Evolutionary conservation across 2,329 filamentous ascomycete genomes (phyloP).

Genomic region (Aspergillus neotritici): DNA sequence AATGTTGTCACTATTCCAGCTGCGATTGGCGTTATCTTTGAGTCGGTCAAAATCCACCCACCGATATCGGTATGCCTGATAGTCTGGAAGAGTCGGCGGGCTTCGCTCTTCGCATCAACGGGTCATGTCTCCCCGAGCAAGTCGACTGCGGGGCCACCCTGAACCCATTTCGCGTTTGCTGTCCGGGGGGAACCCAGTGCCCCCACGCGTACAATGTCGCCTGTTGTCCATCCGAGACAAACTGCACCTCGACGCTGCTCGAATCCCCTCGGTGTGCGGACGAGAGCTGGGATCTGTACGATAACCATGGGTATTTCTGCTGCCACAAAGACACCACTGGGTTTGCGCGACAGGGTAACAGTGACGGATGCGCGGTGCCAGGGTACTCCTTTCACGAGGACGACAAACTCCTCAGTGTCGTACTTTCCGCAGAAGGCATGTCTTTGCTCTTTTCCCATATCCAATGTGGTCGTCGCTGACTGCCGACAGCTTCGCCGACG

Average conservation of each 20-base stretch:
- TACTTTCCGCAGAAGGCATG: too few relatives aligned
- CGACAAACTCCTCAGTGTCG: too few relatives aligned
- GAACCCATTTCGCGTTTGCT: background rate
- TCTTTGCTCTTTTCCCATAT: too few relatives aligned
- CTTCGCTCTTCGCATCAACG: conserved; percentile 1
- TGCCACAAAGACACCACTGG: background rate
- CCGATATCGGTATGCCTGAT: too few relatives aligned
- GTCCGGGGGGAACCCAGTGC: background rate
- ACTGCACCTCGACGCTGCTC: background rate
- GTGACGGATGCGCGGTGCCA: background rate
- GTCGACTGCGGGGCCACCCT: background rate
- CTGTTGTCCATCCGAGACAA: background rate
- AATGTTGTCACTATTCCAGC: too few relatives aligned
- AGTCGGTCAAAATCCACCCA: too few relatives aligned
- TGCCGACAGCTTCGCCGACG: too few relatives aligned
- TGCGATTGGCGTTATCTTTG: too few relatives aligned
- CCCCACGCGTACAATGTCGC: background rate
- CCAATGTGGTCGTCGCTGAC: too few relatives aligned
- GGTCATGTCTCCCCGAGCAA: background rate
- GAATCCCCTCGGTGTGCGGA: background rate
- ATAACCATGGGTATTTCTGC: conserved; percentile 1
- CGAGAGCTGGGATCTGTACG: conserved; percentile 1
- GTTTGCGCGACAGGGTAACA: background rate
- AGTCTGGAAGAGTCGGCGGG: background rate
- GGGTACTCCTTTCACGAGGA: background rate